A percentile compares a stretch with the other conserved stretches of the same genome.
Evolutionary conservation across 495 filamentous ascomycete species (phyloP).

Genomic region (Chaetomidium leptoderma): DNA sequence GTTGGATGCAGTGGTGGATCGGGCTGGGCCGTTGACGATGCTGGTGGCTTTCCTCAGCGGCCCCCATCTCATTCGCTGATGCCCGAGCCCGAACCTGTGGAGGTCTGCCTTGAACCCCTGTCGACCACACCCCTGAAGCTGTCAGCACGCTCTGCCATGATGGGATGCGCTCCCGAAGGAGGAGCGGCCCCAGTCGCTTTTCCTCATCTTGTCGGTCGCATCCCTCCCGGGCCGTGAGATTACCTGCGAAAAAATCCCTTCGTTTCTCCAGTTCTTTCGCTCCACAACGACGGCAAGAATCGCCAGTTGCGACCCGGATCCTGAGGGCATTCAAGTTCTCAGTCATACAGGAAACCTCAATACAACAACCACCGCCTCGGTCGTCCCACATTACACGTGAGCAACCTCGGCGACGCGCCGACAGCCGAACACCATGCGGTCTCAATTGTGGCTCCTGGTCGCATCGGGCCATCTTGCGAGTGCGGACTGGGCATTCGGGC

Average conservation of each 20-base stretch:
- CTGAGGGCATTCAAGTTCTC: too few species aligned
- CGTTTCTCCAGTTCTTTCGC: not conserved
- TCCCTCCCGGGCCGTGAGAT: not conserved
- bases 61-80: not conserved
- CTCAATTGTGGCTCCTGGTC: slow-evolving; percentile 6
- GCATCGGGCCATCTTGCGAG: not conserved
- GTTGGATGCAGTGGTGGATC: too few species aligned
- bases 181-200: not conserved
- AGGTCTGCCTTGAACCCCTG: not conserved
- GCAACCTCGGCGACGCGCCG: not conserved
- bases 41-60: too few species aligned
- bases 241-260: not conserved
- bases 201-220: slow-evolving; percentile 3
- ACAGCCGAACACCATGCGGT: slow-evolving; percentile 12
- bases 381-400: not conserved
- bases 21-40: not conserved
- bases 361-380: not conserved
- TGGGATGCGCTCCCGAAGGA: not conserved
- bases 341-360: not conserved
- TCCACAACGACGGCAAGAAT: too few species aligned
- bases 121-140: not conserved
- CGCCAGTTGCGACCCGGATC: not conserved
- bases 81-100: too few species aligned
- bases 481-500: slow-evolving; percentile 7
- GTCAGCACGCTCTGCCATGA: slow-evolving; percentile 9